phyloP scores from a whole-genome alignment of 306 rosid genomes.

The Malus sieversii region DNA sequence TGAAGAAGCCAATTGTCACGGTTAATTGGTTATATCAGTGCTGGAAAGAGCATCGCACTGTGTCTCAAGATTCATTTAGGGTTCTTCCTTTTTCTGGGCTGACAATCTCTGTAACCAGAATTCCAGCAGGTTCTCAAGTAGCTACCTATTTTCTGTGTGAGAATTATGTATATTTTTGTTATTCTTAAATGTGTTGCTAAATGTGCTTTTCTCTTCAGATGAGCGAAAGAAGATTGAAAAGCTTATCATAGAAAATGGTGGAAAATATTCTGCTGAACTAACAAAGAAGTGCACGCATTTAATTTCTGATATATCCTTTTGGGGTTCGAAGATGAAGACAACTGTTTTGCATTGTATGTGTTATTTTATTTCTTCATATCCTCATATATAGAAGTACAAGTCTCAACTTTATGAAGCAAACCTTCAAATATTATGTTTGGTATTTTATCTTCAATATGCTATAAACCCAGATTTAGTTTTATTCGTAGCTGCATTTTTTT shows the following conservation, averaged over 20 bases:
- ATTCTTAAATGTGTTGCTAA: slow-evolving; percentile 15
- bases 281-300: slow-evolving; percentile 84
- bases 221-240: slow-evolving; percentile 70
- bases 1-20: slow-evolving; percentile 92
- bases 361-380: background rate
- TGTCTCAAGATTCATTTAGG: slow-evolving; percentile 80
- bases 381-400: background rate
- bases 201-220: slow-evolving; percentile 47
- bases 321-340: slow-evolving; percentile 13
- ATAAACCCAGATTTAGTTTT: background rate
- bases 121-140: slow-evolving; percentile 61
- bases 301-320: slow-evolving; percentile 89
- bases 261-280: slow-evolving; percentile 80
- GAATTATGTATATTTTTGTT: background rate
- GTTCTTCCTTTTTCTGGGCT: slow-evolving; percentile 89
- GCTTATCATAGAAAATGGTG: slow-evolving; percentile 68
- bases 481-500: background rate
- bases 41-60: slow-evolving; percentile 85
- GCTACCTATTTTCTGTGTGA: slow-evolving; percentile 23
- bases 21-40: slow-evolving; percentile 80
- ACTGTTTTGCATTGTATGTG: slow-evolving; percentile 11
- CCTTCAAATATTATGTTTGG: background rate
- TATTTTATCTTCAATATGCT: background rate
- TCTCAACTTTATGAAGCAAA: slow-evolving; percentile 3
- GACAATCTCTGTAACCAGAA: slow-evolving; percentile 73